These are phyloP conservation scores for Tricholoma bakamatsutake DNA, from an alignment of 768 basidiomycete genomes.

Conservation along the genomic window DNA sequence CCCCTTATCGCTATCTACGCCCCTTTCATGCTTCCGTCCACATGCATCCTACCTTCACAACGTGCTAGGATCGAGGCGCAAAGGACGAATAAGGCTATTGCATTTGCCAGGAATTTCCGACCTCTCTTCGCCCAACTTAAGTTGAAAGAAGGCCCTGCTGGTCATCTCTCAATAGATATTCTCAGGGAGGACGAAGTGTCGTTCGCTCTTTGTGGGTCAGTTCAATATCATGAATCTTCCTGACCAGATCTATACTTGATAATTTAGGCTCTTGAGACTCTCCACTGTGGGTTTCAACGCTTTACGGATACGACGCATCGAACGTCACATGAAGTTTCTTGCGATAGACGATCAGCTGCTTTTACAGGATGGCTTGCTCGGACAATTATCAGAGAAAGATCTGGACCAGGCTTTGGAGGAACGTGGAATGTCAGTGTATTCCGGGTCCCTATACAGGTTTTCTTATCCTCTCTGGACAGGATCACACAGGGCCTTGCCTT, in stretches of 20 bases:
- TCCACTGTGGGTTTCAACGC: conserved; percentile 38
- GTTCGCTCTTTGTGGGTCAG: conserved; percentile 55
- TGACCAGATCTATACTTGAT: conserved; percentile 2
- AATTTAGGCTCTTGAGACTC: conserved; percentile 32
- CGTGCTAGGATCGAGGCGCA: conserved; percentile 53
- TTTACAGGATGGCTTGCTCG: conserved; percentile 38
- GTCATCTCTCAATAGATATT: conserved; percentile 27
- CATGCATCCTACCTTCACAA: conserved; percentile 81
- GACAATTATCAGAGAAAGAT: conserved; percentile 44
- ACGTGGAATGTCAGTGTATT: conserved; percentile 64
- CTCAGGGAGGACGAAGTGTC: conserved; percentile 27
- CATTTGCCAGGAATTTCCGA: conserved; percentile 31
- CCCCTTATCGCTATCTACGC: conserved; percentile 81
- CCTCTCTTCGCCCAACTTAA: conserved; percentile 29
- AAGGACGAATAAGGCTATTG: conserved; percentile 45
- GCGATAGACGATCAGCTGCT: conserved; percentile 62
- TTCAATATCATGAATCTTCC: conserved; percentile 7
- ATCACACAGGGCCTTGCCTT: conserved; percentile 32
- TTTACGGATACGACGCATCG: conserved; percentile 39
- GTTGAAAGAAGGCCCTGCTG: conserved; percentile 24
- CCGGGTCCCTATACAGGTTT: background rate
- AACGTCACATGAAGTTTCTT: conserved; percentile 39
- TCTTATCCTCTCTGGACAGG: conserved; percentile 16
- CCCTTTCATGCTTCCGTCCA: conserved; percentile 82
- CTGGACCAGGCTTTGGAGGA: conserved; percentile 65